Conservation (phyloP, 1,284 basidiomycete species). For the Ustilago sp. region DNA sequence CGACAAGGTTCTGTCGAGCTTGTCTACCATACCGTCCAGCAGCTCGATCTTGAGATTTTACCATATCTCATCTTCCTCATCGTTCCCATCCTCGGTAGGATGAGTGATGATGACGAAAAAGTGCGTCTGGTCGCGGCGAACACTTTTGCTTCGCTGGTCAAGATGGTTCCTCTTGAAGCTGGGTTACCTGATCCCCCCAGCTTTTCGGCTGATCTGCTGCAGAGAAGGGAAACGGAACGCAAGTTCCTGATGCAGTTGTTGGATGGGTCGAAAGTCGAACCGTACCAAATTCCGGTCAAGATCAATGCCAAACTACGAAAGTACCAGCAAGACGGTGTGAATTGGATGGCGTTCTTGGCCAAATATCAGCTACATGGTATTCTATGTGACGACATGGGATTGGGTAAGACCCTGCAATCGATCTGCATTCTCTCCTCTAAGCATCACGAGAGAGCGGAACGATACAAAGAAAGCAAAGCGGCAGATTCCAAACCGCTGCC, state of each 20-base stretch:
- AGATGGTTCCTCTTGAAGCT: slow-evolving; percentile 98
- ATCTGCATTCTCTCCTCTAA: slow-evolving; percentile 97
- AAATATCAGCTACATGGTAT: slow-evolving; percentile 89
- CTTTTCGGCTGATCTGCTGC: slow-evolving; percentile 89
- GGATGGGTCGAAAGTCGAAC: slow-evolving; percentile 82
- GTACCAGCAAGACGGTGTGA: slow-evolving; percentile 98
- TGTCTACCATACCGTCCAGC: slow-evolving; percentile 88
- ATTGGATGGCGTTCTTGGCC: slow-evolving; percentile 97
- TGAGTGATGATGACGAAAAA: slow-evolving; percentile 94
- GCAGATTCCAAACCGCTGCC: slow-evolving; percentile 88
- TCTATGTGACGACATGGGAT: slow-evolving; percentile 99
- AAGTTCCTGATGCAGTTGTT: slow-evolving; percentile 93
- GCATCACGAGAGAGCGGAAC: slow-evolving; percentile 85
- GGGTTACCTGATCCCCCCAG: slow-evolving; percentile 94
- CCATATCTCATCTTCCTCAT: slow-evolving; percentile 98
- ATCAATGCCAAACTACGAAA: slow-evolving; percentile 95
- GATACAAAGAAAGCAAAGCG: slow-evolving; percentile 77
- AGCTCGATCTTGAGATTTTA: slow-evolving; percentile 90
- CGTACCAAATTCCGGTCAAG: slow-evolving; percentile 85
- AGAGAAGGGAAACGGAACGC: slow-evolving; percentile 80
- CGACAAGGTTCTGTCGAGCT: slow-evolving; percentile 89
- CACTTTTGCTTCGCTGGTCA: slow-evolving; percentile 96
- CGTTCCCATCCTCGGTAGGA: slow-evolving; percentile 93
- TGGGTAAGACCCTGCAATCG: slow-evolving; percentile 97
- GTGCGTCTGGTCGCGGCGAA: slow-evolving; percentile 92